Conservation (phyloP, 441 rosid genomes). For the Raphanus hybrid region DNA sequence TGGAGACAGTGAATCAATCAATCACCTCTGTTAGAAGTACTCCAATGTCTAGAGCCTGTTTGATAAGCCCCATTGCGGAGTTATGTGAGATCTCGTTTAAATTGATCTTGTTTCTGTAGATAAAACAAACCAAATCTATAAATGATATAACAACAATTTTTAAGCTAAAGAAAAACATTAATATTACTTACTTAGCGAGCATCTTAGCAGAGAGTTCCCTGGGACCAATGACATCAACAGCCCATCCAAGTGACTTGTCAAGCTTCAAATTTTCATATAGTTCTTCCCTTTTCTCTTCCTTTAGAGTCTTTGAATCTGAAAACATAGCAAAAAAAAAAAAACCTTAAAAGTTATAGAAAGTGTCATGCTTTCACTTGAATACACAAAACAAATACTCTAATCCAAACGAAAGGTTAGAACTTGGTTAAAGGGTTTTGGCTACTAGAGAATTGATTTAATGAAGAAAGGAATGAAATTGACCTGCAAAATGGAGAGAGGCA, state of each 20-base stretch:
- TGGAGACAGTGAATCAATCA: conserved; percentile 24
- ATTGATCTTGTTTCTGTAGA: conserved; percentile 73
- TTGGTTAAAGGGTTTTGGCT: not conserved
- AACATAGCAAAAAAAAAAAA: not conserved
- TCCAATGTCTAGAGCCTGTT: conserved; percentile 62
- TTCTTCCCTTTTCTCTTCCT: conserved; percentile 91
- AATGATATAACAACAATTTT: not conserved
- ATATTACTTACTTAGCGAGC: conserved; percentile 65
- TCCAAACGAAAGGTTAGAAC: not conserved
- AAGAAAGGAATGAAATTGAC: conserved; percentile 33
- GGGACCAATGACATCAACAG: conserved; percentile 92
- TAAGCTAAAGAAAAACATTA: too few species aligned
- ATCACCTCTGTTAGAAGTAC: conserved; percentile 84
- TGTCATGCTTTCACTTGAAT: conserved; percentile 24
- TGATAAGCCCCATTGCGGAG: conserved; percentile 81
- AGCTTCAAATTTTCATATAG: conserved; percentile 75
- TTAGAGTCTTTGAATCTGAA: conserved; percentile 88
- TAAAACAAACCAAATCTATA: conserved; percentile 23
- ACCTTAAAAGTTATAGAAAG: not conserved
- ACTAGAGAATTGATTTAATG: not conserved
- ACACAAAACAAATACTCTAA: not conserved
- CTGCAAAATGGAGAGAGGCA: conserved; percentile 80
- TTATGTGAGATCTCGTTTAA: conserved; percentile 91
- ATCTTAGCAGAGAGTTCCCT: conserved; percentile 91
- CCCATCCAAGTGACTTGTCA: conserved; percentile 87